Conservation (phyloP, 1,284 basidiomycete species). For the Schizopora paradoxa region DNA sequence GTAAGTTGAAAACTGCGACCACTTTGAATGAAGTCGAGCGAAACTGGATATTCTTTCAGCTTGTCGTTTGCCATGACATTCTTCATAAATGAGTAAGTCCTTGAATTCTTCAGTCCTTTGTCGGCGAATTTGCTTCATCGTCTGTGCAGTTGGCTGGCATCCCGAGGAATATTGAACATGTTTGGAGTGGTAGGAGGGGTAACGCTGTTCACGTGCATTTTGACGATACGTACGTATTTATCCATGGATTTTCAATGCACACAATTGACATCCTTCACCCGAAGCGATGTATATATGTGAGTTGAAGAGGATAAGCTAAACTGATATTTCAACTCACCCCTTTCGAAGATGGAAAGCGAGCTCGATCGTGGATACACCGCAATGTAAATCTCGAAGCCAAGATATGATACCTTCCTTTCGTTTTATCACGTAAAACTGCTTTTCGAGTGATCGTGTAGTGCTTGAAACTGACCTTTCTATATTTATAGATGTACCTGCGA, state of each 20-base stretch:
- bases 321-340: conserved; percentile 2
- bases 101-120: not conserved
- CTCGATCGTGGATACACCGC: conserved; percentile 21
- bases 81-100: conserved; percentile 21
- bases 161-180: conserved; percentile 17
- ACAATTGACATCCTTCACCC: not conserved
- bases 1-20: conserved; percentile 1
- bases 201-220: conserved; percentile 16
- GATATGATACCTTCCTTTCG: no score
- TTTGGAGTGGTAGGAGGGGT: conserved; percentile 18
- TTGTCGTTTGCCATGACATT: conserved; percentile 22
- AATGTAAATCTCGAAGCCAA: conserved; percentile 18
- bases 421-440: no score
- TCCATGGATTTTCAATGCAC: not conserved
- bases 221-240: conserved; percentile 18
- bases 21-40: not conserved
- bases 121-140: not conserved
- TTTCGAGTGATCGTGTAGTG: no score
- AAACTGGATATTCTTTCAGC: conserved; percentile 2
- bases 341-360: conserved; percentile 18
- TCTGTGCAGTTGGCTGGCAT: conserved; percentile 17
- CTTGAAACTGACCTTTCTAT: no score
- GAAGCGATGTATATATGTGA: conserved; percentile 20
- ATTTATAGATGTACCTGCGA: no score
- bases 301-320: no score